A percentile compares a stretch with the other conserved stretches of the same genome.
phyloP scores from a whole-genome alignment of 306 rosid genomes.

The Benincasa hispida region DNA sequence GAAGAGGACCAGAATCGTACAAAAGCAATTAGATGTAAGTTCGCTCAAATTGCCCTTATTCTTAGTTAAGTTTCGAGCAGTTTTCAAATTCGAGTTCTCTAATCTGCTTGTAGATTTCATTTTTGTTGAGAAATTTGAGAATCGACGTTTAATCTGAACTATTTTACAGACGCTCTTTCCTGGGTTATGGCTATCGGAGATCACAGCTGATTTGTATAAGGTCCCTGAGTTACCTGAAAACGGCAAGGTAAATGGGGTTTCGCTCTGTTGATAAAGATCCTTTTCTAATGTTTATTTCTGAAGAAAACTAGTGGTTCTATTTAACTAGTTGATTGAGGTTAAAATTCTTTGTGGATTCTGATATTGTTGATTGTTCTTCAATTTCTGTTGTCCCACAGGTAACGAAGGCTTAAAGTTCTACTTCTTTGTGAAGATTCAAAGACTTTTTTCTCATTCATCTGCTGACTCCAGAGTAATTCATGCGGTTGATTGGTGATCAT shows the following conservation, averaged over 20 bases:
- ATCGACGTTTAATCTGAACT: background rate
- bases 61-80: background rate
- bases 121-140: background rate
- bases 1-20: conserved; percentile 46
- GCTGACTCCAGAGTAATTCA: background rate
- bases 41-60: background rate
- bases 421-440: background rate
- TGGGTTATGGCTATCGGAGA: conserved; percentile 58
- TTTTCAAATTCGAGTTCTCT: background rate
- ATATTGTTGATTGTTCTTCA: background rate
- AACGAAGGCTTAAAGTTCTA: background rate
- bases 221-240: conserved; percentile 45
- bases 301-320: background rate
- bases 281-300: background rate
- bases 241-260: conserved; percentile 37
- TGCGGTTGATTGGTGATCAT: background rate
- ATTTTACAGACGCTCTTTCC: conserved; percentile 48
- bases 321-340: background rate
- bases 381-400: background rate
- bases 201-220: conserved; percentile 57
- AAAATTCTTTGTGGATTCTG: background rate
- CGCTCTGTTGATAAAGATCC: background rate
- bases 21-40: conserved; percentile 59
- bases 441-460: background rate
- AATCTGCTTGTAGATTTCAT: background rate